Evolutionary conservation across 768 basidiomycete species (phyloP), one percentile per base, ranked within the genome.

Genomic region (Xerocomellus intermedius): DNA sequence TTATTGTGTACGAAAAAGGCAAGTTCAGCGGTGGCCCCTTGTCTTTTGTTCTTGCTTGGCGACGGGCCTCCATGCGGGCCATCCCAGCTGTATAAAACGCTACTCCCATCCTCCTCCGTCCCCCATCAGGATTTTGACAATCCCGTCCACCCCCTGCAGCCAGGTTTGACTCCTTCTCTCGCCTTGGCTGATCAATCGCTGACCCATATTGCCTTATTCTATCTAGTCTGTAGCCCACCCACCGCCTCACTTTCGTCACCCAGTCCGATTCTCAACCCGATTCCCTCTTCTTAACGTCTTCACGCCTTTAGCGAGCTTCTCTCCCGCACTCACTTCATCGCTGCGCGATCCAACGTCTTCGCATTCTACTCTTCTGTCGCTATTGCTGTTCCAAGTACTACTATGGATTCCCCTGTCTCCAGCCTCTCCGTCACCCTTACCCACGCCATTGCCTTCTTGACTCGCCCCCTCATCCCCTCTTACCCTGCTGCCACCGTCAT

Each of bases 361-460:
- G 66, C 54, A 57, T 62, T 67, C 61, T 48, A 43, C 42, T 35
- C 45, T 39, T 35, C 52, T 55, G 26, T 62, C 52, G 8, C 50
- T 64, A 45, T 41, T 37, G 24, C 24, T 42, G 22, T 39, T 38
- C 37, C 33, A 33, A 10, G 33, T 13, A 7, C 36, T 8, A 55
- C 22, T 39, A 68, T 70, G 70, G 44, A 71, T 61, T 68, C 72
- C 58, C 61, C 70, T 61, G 64, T 81, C 61, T 72, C 79, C 62
- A 78, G 71, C 63, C 83, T 92, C 70, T 76, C 85, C 58, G 69
- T 82, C 73, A 80, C 88, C 59, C 81, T 92, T 69, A 79, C 86
- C 56, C 86, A 91, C 64, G 85, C 85, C 69, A 79, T 90, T 69
- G 75, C 84, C 53, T 89, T 84, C 76, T 78, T 92, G 69, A 89